Base-by-base conservation (phyloP, 345 rosid genomes). In the Citrus australasica region DNA sequence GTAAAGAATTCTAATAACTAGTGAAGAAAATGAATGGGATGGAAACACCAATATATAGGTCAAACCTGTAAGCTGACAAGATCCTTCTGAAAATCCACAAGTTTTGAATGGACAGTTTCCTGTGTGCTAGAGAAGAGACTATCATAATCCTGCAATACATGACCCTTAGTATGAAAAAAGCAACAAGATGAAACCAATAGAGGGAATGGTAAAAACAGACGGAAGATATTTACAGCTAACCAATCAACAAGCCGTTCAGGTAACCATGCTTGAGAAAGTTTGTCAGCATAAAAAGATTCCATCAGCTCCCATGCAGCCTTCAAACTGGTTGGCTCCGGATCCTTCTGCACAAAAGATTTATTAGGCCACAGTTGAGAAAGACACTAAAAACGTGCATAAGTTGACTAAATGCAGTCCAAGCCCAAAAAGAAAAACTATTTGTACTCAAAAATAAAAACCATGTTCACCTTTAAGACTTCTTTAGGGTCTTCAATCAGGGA, bases 231-330 rank as follows among this genome's bases (percentile, higher is more conserved):
- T 96, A 96, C 99, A 85, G 97, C 88, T 84, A 96, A 84, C 98
- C 99, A 96, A 85, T 96, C 97, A 59, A 89, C 84, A 37, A 96
- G 89, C 58, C 89, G 89, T 79, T 94, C 99, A 1, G 97, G 97
- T 53, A 94, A 77, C 95, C 97, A 96, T 40, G 94, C 78, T 72
- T 88, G 89, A 85, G 91, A 89, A 30, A 87, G 82, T 81, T 82
- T 91, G 80, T 94, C 95, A 10, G 87, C 97, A 84, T 90, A 94
- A 83, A 94, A 89, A 60, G 92, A 82, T 71, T 96, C 98, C 95
- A 96, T 88, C 85, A 96, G 85, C 88, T 92, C 95, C 99, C 99
- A 96, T 4, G 97, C 99, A 78, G 97, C 99, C 86, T 90, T 94
- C 79, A 94, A 88, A 82, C 83, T 81, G 13, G 87, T 90, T 42